These are phyloP conservation scores for Hortaea werneckii DNA, from an alignment of 2,329 filamentous ascomycete genomes.

Conservation along the genomic window DNA sequence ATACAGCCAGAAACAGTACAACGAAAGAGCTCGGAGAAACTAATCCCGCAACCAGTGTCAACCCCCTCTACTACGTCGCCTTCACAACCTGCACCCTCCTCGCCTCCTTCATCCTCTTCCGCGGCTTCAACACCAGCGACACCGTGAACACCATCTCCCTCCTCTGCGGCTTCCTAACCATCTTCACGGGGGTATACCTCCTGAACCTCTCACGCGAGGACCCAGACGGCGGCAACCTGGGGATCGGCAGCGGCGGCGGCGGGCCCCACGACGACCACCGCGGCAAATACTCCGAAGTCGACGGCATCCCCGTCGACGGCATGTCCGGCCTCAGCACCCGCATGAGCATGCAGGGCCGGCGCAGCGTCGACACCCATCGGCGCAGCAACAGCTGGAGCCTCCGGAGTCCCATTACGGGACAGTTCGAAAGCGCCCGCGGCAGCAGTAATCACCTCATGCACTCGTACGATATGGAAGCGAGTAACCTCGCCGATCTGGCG, in stretches of 20 bases:
- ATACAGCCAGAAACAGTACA: background rate
- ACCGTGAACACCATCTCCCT: slow-evolving; percentile 86
- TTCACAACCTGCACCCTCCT: slow-evolving; percentile 91
- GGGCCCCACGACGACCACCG: slow-evolving; percentile 20
- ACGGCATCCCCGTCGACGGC: slow-evolving; percentile 83
- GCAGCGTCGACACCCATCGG: slow-evolving; percentile 51
- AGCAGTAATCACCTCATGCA: slow-evolving; percentile 79
- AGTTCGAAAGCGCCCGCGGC: slow-evolving; percentile 20
- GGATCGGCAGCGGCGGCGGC: slow-evolving; percentile 37
- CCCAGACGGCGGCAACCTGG: slow-evolving; percentile 63
- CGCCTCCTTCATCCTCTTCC: slow-evolving; percentile 92
- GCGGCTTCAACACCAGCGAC: slow-evolving; percentile 90
- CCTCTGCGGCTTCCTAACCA: slow-evolving; percentile 84
- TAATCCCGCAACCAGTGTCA: slow-evolving; percentile 66
- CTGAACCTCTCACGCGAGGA: slow-evolving; percentile 91
- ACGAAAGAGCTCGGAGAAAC: too few relatives aligned
- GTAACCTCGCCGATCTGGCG: slow-evolving; percentile 59
- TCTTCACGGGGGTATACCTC: slow-evolving; percentile 90
- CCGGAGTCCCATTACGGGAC: slow-evolving; percentile 26
- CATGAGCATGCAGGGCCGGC: slow-evolving; percentile 80
- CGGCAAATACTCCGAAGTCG: slow-evolving; percentile 40
- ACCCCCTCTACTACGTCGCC: slow-evolving; percentile 93
- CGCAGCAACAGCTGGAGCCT: slow-evolving; percentile 43
- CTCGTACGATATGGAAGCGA: slow-evolving; percentile 77
- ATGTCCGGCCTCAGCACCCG: slow-evolving; percentile 83